phyloP scores from a whole-genome alignment of 495 filamentous ascomycete species.

The Oleoguttula mirabilis region DNA sequence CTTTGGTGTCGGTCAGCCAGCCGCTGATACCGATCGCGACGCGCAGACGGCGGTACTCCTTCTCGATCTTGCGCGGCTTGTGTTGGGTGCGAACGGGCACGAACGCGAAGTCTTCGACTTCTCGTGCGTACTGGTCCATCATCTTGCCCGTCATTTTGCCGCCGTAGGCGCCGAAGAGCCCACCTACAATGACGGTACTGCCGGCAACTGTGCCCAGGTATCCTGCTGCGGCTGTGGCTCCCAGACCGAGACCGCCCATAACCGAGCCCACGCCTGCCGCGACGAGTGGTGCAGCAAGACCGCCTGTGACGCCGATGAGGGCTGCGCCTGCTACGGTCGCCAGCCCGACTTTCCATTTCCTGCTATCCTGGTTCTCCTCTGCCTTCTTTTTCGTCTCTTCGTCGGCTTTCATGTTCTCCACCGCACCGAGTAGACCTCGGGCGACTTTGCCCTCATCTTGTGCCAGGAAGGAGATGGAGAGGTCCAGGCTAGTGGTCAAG shows the following conservation, averaged over 20 bases:
- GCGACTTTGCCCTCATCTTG: constrained; percentile 41
- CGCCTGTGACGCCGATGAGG: constrained; percentile 69
- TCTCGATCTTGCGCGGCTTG: constrained; percentile 27
- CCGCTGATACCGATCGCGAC: constrained; percentile 75
- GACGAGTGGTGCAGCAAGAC: constrained; percentile 68
- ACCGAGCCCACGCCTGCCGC: constrained; percentile 73
- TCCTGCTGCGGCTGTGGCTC: constrained; percentile 62
- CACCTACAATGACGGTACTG: constrained; percentile 64
- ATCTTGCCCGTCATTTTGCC: constrained; percentile 71
- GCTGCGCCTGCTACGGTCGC: constrained; percentile 69
- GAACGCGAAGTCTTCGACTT: constrained; percentile 84
- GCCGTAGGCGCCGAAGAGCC: constrained; percentile 82
- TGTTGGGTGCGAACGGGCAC: constrained; percentile 50
- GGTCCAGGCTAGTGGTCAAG: constrained; percentile 25
- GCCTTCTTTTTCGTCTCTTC: constrained; percentile 53
- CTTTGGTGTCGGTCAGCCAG: constrained; percentile 60
- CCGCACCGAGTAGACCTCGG: constrained; percentile 57
- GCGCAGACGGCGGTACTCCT: constrained; percentile 55
- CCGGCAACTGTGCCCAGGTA: constrained; percentile 69
- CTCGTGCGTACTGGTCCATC: constrained; percentile 77
- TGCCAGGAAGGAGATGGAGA: constrained; percentile 23
- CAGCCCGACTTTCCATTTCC: constrained; percentile 72
- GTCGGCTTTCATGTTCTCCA: constrained; percentile 56
- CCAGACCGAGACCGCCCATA: constrained; percentile 69
- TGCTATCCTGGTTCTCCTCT: constrained; percentile 50